Percentiles rank a stretch among this genome's conserved stretches.
Conservation (phyloP, 257 asterid species). For the Nicotiana otophora region DNA sequence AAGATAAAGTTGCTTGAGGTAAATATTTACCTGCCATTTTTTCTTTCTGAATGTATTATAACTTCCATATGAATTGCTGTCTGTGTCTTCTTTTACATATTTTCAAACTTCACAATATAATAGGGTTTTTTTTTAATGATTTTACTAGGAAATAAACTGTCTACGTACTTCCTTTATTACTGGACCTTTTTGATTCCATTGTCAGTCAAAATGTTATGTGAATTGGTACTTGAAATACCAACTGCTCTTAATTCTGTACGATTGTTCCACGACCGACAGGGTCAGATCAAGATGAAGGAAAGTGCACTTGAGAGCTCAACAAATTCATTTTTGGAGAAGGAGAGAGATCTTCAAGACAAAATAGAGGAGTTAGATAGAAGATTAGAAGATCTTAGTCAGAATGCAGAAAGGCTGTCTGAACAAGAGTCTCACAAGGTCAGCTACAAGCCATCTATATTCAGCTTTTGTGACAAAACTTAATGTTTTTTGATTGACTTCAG, state of each 20-base stretch:
- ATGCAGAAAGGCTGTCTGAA: slow-evolving; percentile 29
- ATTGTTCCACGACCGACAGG: slow-evolving; percentile 31
- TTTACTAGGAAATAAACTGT: not conserved
- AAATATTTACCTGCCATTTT: slow-evolving; percentile 16
- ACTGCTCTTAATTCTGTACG: not conserved
- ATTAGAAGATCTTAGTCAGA: slow-evolving; percentile 44
- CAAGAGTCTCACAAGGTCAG: slow-evolving; percentile 46
- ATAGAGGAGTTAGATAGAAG: slow-evolving; percentile 61
- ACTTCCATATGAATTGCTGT: not conserved
- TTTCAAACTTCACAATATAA: not conserved
- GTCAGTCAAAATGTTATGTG: not conserved
- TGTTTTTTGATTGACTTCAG: not conserved
- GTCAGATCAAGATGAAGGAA: slow-evolving; percentile 63
- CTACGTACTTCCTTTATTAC: not conserved
- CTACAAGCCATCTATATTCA: not conserved
- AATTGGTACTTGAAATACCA: not conserved
- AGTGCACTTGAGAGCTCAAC: slow-evolving; percentile 57
- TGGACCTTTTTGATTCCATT: not conserved
- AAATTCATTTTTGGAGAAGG: slow-evolving; percentile 63
- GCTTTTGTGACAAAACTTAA: not conserved
- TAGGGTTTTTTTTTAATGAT: not conserved
- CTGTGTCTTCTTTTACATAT: not conserved
- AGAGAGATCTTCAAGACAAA: slow-evolving; percentile 57
- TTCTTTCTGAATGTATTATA: not conserved
- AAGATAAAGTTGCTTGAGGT: slow-evolving; percentile 84